A percentile compares a stretch with the other conserved stretches of the same genome.
Evolutionary conservation across 176 grass and related monocot species (phyloP).

Genomic region (Paspalum vaginatum): DNA sequence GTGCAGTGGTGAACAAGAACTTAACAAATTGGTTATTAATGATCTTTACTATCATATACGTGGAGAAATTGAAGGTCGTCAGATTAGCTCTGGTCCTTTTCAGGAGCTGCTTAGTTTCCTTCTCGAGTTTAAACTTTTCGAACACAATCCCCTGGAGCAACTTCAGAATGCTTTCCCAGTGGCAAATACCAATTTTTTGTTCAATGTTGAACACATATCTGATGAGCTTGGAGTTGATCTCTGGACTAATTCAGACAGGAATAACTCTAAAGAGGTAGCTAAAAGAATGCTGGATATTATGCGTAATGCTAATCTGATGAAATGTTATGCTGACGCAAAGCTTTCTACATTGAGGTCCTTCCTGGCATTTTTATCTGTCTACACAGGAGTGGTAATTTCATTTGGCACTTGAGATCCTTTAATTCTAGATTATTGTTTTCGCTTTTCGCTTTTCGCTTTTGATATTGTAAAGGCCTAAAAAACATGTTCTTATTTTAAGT

Average conservation of each 20-base stretch:
- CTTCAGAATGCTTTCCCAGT: constrained; percentile 27
- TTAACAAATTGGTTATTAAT: constrained; percentile 58
- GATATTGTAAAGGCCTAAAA: neutral
- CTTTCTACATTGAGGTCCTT: constrained; percentile 70
- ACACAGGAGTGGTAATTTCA: constrained; percentile 73
- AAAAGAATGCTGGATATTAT: constrained; percentile 73
- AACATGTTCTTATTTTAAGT: neutral
- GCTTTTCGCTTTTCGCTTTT: neutral
- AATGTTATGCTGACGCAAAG: constrained; percentile 61
- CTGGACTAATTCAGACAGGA: constrained; percentile 75
- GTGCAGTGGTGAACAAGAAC: constrained; percentile 57
- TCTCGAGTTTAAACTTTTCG: constrained; percentile 74
- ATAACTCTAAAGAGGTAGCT: constrained; percentile 61
- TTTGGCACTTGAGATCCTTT: constrained; percentile 36
- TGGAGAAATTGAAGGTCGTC: constrained; percentile 73
- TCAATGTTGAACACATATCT: constrained; percentile 55
- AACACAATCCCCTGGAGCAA: constrained; percentile 45
- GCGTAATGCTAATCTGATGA: constrained; percentile 64
- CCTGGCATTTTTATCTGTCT: constrained; percentile 67
- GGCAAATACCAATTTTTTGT: constrained; percentile 43
- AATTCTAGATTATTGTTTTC: neutral
- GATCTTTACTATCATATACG: constrained; percentile 80
- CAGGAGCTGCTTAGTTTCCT: constrained; percentile 76
- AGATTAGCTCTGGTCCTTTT: constrained; percentile 80
- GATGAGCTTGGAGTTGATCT: constrained; percentile 67